Evolutionary conservation across 2,329 filamentous ascomycete genomes (phyloP), one percentile per base, ranked within the genome.

Genomic region (Cadophora sp.): DNA sequence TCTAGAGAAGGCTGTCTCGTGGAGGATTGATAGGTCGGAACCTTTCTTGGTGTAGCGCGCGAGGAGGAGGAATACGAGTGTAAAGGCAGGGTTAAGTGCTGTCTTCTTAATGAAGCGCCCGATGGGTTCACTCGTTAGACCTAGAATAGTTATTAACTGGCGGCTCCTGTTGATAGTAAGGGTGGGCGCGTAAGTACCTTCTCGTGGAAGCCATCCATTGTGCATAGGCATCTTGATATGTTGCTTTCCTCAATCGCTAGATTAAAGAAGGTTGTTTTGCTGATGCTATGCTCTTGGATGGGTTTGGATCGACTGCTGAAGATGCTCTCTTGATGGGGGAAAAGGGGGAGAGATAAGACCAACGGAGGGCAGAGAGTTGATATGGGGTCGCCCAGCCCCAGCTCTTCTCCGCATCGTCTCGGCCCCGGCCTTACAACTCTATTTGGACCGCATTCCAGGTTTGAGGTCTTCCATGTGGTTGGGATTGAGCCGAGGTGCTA

Each of bases 1-100:
- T 50, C 83, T 80, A 45, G 82, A 82, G 67, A 86, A 82, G 9
- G 83, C 80, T 1, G 75, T 79, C 18, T 85, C 82, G 70, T 88
- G 84, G 24, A 86, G 78, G 64, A 84, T 82, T 11, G 82, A 78
- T 20, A 91, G 75, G 61, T 85, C 79, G 64, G 83, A 81, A 59
- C 90, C 90, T 70, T 83, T 83, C 71, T 84, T 81, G n/a, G 89
- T 91, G 80, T 87, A 90, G 33, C 85, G 84, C 9, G 87, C 85
- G 24, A 89, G 81, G 4, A 92, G 82, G 53, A 92, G 73, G 27
- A 92, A 80, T 0, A 89, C 86, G 14, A 93, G 79, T 0, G 90
- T 84, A 22, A 92, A 79, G 47, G 82, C 81, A 1, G 91, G 90
- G 74, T 91, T 91, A 67, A 93, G 80, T 7, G 84, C 81, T 0